A percentile compares a stretch with the other conserved stretches of the same genome.
phyloP scores from a whole-genome alignment of 805 yeast genomes.

The Torulaspora delbrueckii region DNA sequence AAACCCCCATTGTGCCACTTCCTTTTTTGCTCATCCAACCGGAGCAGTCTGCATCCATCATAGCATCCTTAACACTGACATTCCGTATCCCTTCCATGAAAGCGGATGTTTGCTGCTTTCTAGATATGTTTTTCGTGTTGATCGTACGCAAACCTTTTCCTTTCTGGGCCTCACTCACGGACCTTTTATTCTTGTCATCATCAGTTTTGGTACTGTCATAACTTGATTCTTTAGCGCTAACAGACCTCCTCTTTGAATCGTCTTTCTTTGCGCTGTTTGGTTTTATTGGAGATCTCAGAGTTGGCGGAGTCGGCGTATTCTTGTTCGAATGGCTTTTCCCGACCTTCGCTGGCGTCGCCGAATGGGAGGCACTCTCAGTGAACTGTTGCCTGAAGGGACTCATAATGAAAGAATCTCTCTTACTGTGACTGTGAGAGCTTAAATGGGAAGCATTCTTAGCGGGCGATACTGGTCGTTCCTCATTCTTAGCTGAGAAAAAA shows the following conservation, averaged over 20 bases:
- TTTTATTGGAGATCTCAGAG: conserved; percentile 10
- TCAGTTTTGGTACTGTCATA: conserved; percentile 11
- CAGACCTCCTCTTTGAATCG: conserved; percentile 43
- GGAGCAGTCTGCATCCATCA: conserved; percentile 65
- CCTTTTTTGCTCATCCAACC: conserved; percentile 98
- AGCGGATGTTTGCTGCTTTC: conserved; percentile 67
- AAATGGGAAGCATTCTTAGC: conserved; percentile 6
- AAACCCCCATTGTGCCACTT: conserved; percentile 74
- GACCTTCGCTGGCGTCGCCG: conserved; percentile 14
- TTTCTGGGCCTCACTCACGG: conserved; percentile 47
- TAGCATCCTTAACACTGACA: conserved; percentile 71
- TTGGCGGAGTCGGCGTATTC: conserved; percentile 5
- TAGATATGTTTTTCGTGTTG: conserved; percentile 43
- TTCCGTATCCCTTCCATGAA: conserved; percentile 82
- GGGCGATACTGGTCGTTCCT: conserved; percentile 19
- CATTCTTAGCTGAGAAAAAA: conserved; percentile 37
- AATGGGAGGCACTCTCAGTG: conserved; percentile 19
- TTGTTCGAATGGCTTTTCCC: conserved; percentile 6
- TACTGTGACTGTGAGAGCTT: conserved; percentile 11
- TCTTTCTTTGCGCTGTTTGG: conserved; percentile 15
- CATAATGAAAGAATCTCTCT: conserved; percentile 19
- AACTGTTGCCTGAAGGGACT: conserved; percentile 26
- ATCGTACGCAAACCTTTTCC: conserved; percentile 51
- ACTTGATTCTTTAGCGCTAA: conserved; percentile 44
- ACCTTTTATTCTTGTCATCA: conserved; percentile 35